These are phyloP conservation scores for Kalmanozyma brasiliensis DNA, from an alignment of 1,284 basidiomycete genomes.

Conservation along the genomic window DNA sequence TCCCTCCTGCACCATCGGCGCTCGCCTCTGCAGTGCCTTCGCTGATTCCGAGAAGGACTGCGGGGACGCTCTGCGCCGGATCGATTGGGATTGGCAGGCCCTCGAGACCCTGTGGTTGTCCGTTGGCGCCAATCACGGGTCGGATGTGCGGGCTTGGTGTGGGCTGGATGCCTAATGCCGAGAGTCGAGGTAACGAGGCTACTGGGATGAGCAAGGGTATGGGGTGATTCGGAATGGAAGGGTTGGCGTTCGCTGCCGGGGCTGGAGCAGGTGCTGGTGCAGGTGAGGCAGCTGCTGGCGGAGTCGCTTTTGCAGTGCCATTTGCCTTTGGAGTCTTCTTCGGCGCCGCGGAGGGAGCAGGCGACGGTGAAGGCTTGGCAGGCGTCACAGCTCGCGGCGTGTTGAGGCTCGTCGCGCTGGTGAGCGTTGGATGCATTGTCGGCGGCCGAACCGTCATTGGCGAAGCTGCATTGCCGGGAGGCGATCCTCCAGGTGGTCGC, in stretches of 20 bases:
- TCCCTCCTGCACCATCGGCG: conserved; percentile 13
- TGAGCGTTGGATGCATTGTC: conserved; percentile 46
- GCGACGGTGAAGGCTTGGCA: conserved; percentile 26
- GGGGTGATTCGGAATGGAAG: conserved; percentile 60
- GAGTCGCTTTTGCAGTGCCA: conserved; percentile 1
- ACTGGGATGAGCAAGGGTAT: conserved; percentile 65
- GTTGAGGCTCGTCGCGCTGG: conserved; percentile 41
- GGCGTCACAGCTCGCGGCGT: conserved; percentile 29
- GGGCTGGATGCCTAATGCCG: conserved; percentile 60
- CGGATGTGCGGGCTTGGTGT: conserved; percentile 58
- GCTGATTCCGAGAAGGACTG: conserved; percentile 64
- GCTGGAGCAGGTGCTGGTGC: conserved; percentile 11
- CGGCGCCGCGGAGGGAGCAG: conserved; percentile 7
- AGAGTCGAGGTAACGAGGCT: conserved; percentile 53
- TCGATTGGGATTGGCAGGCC: conserved; percentile 57
- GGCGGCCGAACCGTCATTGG: conserved; percentile 19
- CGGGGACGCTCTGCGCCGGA: conserved; percentile 56
- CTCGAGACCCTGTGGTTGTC: conserved; percentile 35
- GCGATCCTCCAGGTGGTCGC: conserved; percentile 19
- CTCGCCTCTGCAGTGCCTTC: conserved; percentile 32
- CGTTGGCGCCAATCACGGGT: conserved; percentile 45
- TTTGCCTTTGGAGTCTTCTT: conserved; percentile 19
- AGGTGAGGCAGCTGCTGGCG: conserved; percentile 9
- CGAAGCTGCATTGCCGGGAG: conserved; percentile 8
- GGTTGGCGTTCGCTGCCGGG: conserved; percentile 16